A percentile compares a stretch with the other conserved stretches of the same genome.
These are phyloP conservation scores for Flaveria sonorensis DNA, from an alignment of 129 eudicot genomes.

Conservation along the genomic window DNA sequence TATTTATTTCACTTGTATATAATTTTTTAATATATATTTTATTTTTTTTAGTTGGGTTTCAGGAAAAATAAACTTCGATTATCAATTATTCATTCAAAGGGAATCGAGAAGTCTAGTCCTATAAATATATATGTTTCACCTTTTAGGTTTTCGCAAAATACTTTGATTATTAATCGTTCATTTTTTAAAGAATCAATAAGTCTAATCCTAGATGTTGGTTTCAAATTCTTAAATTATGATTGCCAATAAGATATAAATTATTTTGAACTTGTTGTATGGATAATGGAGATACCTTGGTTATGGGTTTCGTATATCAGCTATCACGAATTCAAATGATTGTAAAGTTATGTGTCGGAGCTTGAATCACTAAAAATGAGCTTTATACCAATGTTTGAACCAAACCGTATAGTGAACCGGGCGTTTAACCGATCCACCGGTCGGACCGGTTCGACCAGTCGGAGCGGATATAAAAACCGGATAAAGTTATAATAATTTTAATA, in stretches of 20 bases:
- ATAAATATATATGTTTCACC: neutral
- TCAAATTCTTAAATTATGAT: neutral
- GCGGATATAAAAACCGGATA: no score
- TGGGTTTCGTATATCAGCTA: no score
- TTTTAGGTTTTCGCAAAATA: slow-evolving; percentile 15
- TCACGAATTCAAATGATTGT: no score
- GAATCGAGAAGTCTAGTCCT: slow-evolving; percentile 30
- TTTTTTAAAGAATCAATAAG: slow-evolving; percentile 22
- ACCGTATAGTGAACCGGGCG: no score
- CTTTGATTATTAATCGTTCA: slow-evolving; percentile 23
- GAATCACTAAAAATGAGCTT: no score
- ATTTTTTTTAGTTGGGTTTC: neutral
- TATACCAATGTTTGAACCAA: no score
- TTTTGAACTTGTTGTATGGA: neutral
- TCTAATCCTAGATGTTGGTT: neutral
- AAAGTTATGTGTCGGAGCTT: no score
- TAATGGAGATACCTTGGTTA: no score
- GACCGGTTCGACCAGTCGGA: no score
- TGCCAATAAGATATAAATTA: neutral
- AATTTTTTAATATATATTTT: neutral
- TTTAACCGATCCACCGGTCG: no score
- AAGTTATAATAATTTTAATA: no score
- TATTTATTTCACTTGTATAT: no score
- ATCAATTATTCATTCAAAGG: slow-evolving; percentile 24
- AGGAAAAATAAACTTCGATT: slow-evolving; percentile 23